Evolutionary conservation across 805 yeast species (phyloP), one percentile per base, ranked within the genome.

Genomic region (Yarrowia sp.): DNA sequence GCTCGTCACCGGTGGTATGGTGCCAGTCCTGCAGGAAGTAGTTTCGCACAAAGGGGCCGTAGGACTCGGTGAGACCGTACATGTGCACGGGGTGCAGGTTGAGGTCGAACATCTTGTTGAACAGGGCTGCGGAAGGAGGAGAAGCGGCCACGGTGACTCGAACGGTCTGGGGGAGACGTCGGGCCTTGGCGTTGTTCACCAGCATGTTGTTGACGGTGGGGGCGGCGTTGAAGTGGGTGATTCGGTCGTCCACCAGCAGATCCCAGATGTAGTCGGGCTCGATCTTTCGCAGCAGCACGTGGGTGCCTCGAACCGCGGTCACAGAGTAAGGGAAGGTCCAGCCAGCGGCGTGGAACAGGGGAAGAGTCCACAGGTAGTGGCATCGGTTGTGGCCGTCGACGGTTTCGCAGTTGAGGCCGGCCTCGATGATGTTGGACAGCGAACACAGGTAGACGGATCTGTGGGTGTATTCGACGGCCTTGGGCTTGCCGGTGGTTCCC

Each of bases 251-350:
- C n/a, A 70, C 61, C 49, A 73, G 68, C 46, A 77, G 70, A 44
- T 73, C 72, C 79, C 79, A 77, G 68, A 77, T 73, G 36, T 74
- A 70, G 53, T 70, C 76, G 52, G 73, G 74, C 56, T 77, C 78
- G 38, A 77, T 70, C 69, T 75, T 77, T 19, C 79, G 71, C 34
- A 77, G 72, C 55, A 77, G 75, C 49, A 71, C 71, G 55, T 77
- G 79, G 14, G 78, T 72, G 3, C 79, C 79, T n/a, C 79, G 70
- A 17, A 74, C 77, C 5, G 79, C 78, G 10, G 79, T 77, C 20
- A 77, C 79, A 0, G 78, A 77, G 66, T 75, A 76, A 1, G 79
- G 79, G 68, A 70, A 77, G 13, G 79, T 73, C 79, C 79, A 77
- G 9, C 79, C 79, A 33, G 74, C 76, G 20, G 79, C 79, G 67